phyloP scores from a whole-genome alignment of 495 filamentous ascomycete genomes.

The Xylaria grammica region DNA sequence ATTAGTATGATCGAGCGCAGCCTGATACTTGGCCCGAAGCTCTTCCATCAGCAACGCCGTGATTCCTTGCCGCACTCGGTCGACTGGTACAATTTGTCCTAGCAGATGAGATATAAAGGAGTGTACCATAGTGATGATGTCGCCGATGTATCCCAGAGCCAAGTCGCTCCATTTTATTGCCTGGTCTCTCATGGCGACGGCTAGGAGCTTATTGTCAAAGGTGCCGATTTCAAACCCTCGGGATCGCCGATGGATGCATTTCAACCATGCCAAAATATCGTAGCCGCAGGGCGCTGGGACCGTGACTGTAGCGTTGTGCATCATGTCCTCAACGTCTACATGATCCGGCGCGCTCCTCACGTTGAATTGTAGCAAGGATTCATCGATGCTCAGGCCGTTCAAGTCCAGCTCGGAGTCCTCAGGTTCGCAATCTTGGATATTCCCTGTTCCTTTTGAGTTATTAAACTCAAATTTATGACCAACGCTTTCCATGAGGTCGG shows the following conservation, averaged over 20 bases:
- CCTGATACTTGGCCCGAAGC: slow-evolving; percentile 14
- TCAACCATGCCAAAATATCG: background rate
- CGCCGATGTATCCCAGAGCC: slow-evolving; percentile 49
- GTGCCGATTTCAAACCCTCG: background rate
- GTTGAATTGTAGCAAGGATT: background rate
- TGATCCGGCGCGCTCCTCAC: background rate
- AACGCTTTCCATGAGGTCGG: background rate
- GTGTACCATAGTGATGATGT: slow-evolving; percentile 51
- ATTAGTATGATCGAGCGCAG: slow-evolving; percentile 37
- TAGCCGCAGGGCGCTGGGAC: background rate
- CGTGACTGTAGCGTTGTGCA: background rate
- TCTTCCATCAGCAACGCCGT: slow-evolving; percentile 42
- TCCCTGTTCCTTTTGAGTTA: background rate
- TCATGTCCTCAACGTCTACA: background rate
- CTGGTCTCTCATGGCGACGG: slow-evolving; percentile 46
- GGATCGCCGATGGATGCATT: background rate
- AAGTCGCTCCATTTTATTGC: slow-evolving; percentile 58
- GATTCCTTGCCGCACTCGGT: slow-evolving; percentile 39
- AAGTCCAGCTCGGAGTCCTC: background rate
- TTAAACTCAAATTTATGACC: background rate
- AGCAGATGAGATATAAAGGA: slow-evolving; percentile 43
- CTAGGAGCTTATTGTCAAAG: background rate
- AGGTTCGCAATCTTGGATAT: background rate
- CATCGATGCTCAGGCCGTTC: background rate
- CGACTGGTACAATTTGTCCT: background rate